phyloP scores from a whole-genome alignment of 768 basidiomycete genomes.

The Candolleomyces eurysporus region DNA sequence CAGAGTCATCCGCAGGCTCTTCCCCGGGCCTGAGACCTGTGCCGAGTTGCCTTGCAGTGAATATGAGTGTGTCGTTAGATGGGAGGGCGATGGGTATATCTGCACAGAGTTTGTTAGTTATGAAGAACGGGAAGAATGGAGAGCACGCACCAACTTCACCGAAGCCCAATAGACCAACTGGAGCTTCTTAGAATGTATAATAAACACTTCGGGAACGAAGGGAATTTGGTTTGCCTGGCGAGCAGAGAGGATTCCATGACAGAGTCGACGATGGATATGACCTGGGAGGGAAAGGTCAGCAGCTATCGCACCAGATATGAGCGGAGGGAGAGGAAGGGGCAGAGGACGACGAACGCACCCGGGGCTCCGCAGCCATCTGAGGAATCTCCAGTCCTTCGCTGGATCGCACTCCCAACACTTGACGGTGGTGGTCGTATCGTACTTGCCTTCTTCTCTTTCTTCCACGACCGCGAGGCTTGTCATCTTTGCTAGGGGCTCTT shows the following conservation, averaged over 20 bases:
- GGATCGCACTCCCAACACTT: constrained; percentile 78
- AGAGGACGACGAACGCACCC: no score
- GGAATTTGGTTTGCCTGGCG: constrained; percentile 81
- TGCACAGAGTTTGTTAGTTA: no score
- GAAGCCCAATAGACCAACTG: constrained; percentile 96
- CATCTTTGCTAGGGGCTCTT: constrained; percentile 87
- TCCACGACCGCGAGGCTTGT: constrained; percentile 85
- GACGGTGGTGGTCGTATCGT: constrained; percentile 60
- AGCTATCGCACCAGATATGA: no score
- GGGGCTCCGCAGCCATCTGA: constrained; percentile 32
- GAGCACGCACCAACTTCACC: no score
- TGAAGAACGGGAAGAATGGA: no score
- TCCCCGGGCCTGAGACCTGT: constrained; percentile 62
- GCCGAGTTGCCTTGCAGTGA: constrained; percentile 63
- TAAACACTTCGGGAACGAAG: constrained; percentile 88
- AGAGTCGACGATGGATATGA: constrained; percentile 56
- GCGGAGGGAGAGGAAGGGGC: no score
- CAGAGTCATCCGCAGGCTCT: constrained; percentile 40
- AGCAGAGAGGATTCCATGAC: constrained; percentile 78
- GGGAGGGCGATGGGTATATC: constrained; percentile 89
- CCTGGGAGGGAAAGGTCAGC: constrained; percentile 36
- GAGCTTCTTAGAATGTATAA: constrained; percentile 92
- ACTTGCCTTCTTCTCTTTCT: constrained; percentile 88
- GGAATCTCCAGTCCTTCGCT: constrained; percentile 44
- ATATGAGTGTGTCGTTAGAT: constrained; percentile 48